Evolutionary conservation across 140 eudicot species (phyloP), one percentile per base, ranked within the genome.

Genomic region (Cichorium intybus): DNA sequence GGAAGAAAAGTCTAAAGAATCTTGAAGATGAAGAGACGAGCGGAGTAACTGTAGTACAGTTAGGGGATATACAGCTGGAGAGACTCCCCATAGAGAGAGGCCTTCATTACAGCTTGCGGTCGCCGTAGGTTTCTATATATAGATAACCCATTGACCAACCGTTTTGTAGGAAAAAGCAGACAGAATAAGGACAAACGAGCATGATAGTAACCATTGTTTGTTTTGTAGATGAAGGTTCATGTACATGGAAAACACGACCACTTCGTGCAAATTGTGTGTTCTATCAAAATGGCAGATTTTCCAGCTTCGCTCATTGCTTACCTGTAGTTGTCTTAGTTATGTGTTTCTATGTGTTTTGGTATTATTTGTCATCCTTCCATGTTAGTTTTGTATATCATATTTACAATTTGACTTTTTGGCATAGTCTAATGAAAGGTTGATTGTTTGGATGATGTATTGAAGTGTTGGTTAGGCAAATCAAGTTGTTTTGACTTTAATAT

Each of bases 21-120:
- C 92, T 92, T 49, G 65, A 83, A 71, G 54, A 43, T 15, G 84
- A 77, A 45, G 95, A 81, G 49, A 74, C 56, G 37, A 62, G 70
- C 22, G 76, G 78, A 68, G 59, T 54, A 28, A 54, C 55, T 54
- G 75, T 46, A 52, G 55, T 68, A 17, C 14, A 62, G 34, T 60
- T 60, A n/a, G 61, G 71, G 53, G 70, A 57, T 60, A 24, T 71
- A 14, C 88, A 82, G 69, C 41, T 88, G 65, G 82, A 77, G 2
- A 80, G 72, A 68, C 87, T 80, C 70, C 82, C 93, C 22, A 71
- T 80, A 1, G 89, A 76, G 68, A 82, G 82, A 57, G 58, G 77
- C 58, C 60, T 68, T 47, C 71, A 61, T 78, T 69, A 55, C 11
- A 70, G 66, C 72, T 60, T 63, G 63, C 52, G 64, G 43, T 54